Evolutionary conservation across 1,284 basidiomycete genomes (phyloP).

Genomic region (Cutaneotrichosporon sp.): DNA sequence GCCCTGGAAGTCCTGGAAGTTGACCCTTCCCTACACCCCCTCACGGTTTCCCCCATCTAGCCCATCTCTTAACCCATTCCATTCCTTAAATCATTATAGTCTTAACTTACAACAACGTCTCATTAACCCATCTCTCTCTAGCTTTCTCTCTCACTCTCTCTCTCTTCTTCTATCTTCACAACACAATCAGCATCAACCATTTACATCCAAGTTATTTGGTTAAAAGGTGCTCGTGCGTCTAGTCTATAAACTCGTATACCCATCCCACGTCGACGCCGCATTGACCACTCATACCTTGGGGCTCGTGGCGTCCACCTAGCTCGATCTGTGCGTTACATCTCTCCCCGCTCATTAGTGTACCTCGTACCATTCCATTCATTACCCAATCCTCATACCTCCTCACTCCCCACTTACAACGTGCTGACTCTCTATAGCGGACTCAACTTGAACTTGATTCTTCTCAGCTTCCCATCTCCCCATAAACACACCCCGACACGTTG

Average conservation of each 20-base stretch:
- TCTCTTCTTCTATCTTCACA: no score
- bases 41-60: no score
- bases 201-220: no score
- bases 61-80: no score
- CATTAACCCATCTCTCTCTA: no score
- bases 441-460: not conserved
- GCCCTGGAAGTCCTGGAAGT: not conserved
- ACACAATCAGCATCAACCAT: no score
- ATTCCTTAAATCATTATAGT: no score
- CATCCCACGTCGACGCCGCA: not conserved
- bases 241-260: not conserved
- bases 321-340: constrained; percentile 2
- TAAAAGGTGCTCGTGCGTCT: no score
- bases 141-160: no score
- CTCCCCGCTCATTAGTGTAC: not conserved
- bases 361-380: not conserved
- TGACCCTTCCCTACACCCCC: no score
- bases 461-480: not conserved
- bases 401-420: not conserved
- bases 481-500: not conserved
- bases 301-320: not conserved
- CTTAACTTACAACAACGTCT: no score
- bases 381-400: not conserved
- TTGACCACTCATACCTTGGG: not conserved
- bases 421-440: not conserved